Conservation (phyloP, 768 basidiomycete species). For the Strobilomyces confusus region DNA sequence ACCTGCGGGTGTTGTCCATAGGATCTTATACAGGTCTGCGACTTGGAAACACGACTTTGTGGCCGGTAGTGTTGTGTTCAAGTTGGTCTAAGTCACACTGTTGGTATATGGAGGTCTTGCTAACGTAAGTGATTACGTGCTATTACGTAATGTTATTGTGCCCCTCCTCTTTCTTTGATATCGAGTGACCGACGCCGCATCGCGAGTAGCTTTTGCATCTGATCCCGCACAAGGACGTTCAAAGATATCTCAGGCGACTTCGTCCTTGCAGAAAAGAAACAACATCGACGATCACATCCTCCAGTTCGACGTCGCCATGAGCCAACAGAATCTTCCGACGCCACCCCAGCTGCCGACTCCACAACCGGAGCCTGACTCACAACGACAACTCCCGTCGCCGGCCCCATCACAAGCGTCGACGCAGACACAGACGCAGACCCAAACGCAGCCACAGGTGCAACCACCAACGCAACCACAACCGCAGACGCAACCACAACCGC, state of each 20-base stretch:
- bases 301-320: slow-evolving; percentile 15
- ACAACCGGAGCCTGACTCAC: slow-evolving; percentile 12
- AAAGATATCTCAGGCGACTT: not conserved
- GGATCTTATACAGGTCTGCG: no score
- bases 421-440: not conserved
- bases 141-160: no score
- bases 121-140: no score
- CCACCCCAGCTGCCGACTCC: slow-evolving; percentile 19
- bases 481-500: slow-evolving; percentile 5
- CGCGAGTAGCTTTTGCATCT: not conserved
- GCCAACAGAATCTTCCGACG: slow-evolving; percentile 23
- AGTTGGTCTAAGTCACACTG: no score
- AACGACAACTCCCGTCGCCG: slow-evolving; percentile 13
- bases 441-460: slow-evolving; percentile 4
- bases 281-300: not conserved
- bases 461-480: slow-evolving; percentile 2
- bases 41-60: no score
- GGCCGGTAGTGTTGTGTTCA: no score
- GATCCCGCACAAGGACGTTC: not conserved
- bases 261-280: not conserved
- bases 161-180: no score
- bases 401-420: slow-evolving; percentile 8
- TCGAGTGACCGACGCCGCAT: no score
- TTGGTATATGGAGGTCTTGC: no score
- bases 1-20: no score